A percentile compares a stretch with the other conserved stretches of the same genome.
phyloP scores from a whole-genome alignment of 2,329 filamentous ascomycete species.

The Cadophora sp. region DNA sequence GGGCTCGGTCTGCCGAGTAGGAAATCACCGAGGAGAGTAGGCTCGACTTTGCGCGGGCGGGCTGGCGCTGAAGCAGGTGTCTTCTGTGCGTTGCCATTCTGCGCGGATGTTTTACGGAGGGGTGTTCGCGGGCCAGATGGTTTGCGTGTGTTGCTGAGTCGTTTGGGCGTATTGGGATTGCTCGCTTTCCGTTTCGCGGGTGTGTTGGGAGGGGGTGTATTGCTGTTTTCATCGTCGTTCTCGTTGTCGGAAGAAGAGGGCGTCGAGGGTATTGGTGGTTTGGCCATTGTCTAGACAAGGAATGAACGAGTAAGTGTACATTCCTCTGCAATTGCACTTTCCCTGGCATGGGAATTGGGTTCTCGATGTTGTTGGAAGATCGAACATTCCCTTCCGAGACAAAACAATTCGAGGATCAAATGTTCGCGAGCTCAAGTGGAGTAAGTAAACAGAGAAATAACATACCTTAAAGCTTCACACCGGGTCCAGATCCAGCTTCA shows the following conservation, averaged over 20 bases:
- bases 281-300: conserved; percentile 2
- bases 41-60: conserved; percentile 44
- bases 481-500: neutral
- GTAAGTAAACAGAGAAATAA: neutral
- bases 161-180: conserved; percentile 15
- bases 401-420: neutral
- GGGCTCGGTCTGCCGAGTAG: conserved; percentile 62
- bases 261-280: neutral
- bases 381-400: neutral
- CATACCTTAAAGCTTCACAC: conserved; percentile 1
- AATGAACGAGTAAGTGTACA: conserved; percentile 8
- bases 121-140: conserved; percentile 25
- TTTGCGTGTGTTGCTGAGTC: conserved; percentile 16
- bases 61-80: conserved; percentile 40
- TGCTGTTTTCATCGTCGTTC: neutral
- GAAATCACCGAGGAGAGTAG: conserved; percentile 63
- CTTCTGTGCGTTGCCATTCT: conserved; percentile 26
- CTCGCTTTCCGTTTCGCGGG: conserved; percentile 23
- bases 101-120: conserved; percentile 32
- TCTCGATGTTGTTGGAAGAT: neutral
- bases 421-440: neutral
- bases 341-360: neutral
- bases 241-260: neutral
- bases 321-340: neutral
- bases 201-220: conserved; percentile 14